Evolutionary conservation across 2,329 filamentous ascomycete genomes (phyloP).

Genomic region (Sphaerulina populicola): DNA sequence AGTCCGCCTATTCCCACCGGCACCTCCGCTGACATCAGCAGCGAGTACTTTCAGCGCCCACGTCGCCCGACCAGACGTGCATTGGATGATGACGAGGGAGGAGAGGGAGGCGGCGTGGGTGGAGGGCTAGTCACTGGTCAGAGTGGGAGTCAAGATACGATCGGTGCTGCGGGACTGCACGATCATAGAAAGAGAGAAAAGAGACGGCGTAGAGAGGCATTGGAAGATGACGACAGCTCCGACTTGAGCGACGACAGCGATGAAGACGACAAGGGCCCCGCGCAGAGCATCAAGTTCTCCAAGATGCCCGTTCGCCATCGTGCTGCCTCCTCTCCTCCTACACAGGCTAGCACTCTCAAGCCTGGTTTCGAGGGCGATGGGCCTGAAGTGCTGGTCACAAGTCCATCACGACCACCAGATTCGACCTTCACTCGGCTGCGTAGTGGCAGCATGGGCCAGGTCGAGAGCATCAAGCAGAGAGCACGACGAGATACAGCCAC

Average conservation of each 20-base stretch:
- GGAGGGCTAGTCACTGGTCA: slow-evolving; percentile 64
- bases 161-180: slow-evolving; percentile 51
- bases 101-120: slow-evolving; percentile 61
- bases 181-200: slow-evolving; percentile 48
- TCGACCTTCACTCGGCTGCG: slow-evolving; percentile 42
- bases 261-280: slow-evolving; percentile 58
- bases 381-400: slow-evolving; percentile 37
- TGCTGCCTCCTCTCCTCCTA: slow-evolving; percentile 70
- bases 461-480: slow-evolving; percentile 58
- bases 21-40: slow-evolving; percentile 41
- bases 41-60: slow-evolving; percentile 69
- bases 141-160: slow-evolving; percentile 55
- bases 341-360: slow-evolving; percentile 14
- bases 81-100: slow-evolving; percentile 31
- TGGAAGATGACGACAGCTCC: slow-evolving; percentile 79
- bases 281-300: slow-evolving; percentile 87
- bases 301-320: slow-evolving; percentile 87
- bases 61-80: slow-evolving; percentile 15
- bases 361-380: slow-evolving; percentile 17
- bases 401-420: slow-evolving; percentile 35
- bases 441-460: slow-evolving; percentile 61
- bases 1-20: slow-evolving; percentile 76
- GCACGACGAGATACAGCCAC: slow-evolving; percentile 67
- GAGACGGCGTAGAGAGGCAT: slow-evolving; percentile 61
- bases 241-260: slow-evolving; percentile 79